phyloP scores from a whole-genome alignment of 2,329 filamentous ascomycete species.

The Hirsutella rhossiliensis region DNA sequence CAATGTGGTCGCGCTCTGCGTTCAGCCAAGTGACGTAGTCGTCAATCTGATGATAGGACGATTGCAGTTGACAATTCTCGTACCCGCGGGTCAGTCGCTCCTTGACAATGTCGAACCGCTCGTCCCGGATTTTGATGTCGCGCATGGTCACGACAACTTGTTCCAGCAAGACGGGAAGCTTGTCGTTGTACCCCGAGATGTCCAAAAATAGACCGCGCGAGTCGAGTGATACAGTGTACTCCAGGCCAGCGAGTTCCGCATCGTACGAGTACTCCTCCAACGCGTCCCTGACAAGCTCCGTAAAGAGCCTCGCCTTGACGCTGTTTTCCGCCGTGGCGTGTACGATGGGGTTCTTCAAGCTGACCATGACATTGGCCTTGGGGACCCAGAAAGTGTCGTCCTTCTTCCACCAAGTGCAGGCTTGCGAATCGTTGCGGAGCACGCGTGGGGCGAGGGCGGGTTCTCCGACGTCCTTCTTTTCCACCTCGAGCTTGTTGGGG shows the following conservation, averaged over 20 bases:
- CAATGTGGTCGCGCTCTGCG: conserved; percentile 63
- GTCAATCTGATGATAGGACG: conserved; percentile 80
- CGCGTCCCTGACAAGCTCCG: conserved; percentile 77
- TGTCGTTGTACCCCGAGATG: conserved; percentile 90
- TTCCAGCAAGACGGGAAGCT: conserved; percentile 79
- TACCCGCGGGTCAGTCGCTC: conserved; percentile 67
- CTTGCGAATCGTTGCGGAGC: conserved; percentile 69
- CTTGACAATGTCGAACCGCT: conserved; percentile 84
- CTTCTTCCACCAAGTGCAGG: conserved; percentile 94
- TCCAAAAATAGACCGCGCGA: conserved; percentile 64
- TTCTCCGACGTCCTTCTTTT: conserved; percentile 79
- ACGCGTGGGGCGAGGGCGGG: conserved; percentile 65
- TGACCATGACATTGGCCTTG: conserved; percentile 77
- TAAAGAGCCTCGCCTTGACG: conserved; percentile 69
- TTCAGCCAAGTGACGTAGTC: conserved; percentile 74
- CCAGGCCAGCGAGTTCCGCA: conserved; percentile 80
- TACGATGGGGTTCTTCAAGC: conserved; percentile 67
- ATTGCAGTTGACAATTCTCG: conserved; percentile 77
- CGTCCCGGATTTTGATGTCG: conserved; percentile 72
- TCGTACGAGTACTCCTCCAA: conserved; percentile 92
- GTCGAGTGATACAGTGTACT: conserved; percentile 67
- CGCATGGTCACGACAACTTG: conserved; percentile 78
- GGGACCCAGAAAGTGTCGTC: conserved; percentile 98
- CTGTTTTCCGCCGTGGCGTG: conserved; percentile 66
- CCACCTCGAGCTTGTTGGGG: conserved; percentile 82